These are phyloP conservation scores for Chrysoporthe austroafricana DNA, from an alignment of 2,329 filamentous ascomycete species.

Conservation along the genomic window DNA sequence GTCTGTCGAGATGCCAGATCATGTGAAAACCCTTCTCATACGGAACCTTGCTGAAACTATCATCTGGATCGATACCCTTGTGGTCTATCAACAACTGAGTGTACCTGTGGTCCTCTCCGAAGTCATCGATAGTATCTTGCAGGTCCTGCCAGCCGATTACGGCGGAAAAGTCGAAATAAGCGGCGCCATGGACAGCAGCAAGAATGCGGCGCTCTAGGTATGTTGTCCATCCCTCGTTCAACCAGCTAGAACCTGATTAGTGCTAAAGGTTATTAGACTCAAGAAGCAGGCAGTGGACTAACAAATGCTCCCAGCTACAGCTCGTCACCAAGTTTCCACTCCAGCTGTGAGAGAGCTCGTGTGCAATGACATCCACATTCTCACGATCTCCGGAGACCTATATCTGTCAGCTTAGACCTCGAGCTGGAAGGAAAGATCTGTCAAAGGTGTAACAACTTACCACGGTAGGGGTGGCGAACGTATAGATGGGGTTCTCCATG, in stretches of 20 bases:
- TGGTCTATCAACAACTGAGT: conserved; percentile 89
- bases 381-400: conserved; percentile 79
- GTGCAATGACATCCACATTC: conserved; percentile 95
- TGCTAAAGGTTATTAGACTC: conserved; percentile 6
- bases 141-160: conserved; percentile 96
- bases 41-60: conserved; percentile 76
- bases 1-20: conserved; percentile 84
- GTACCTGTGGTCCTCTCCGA: conserved; percentile 85
- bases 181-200: conserved; percentile 76
- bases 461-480: conserved; percentile 72
- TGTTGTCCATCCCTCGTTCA: conserved; percentile 86
- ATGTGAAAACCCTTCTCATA: conserved; percentile 68
- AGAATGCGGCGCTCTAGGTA: conserved; percentile 90
- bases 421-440: not conserved
- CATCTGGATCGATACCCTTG: conserved; percentile 90
- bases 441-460: not conserved
- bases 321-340: conserved; percentile 84
- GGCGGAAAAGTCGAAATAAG: conserved; percentile 89
- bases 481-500: conserved; percentile 93
- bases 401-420: conserved; percentile 62
- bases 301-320: conserved; percentile 82
- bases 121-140: conserved; percentile 77
- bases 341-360: conserved; percentile 79
- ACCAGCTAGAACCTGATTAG: conserved; percentile 55
- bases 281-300: conserved; percentile 36